These are phyloP conservation scores for Craspedostauros australis DNA, from an alignment of 108 stramenopile species.

Conservation along the genomic window DNA sequence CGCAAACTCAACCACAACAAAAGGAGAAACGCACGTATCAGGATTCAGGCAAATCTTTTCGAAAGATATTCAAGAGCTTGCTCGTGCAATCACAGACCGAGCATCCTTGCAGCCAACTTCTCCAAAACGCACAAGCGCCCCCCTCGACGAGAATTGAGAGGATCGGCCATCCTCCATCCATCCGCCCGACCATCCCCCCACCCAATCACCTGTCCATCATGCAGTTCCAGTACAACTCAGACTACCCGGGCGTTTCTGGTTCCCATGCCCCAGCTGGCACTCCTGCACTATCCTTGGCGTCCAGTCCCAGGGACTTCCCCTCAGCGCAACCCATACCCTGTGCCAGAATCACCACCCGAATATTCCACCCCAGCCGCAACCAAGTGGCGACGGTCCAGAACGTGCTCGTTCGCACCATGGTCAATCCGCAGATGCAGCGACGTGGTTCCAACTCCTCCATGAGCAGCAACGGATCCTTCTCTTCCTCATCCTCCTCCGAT, in stretches of 20 bases:
- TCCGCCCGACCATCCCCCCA: no score
- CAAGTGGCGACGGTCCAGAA: conserved; percentile 61
- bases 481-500: conserved; percentile 3
- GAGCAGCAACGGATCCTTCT: conserved; percentile 2
- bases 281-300: conserved; percentile 21
- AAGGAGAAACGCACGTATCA: no score
- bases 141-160: no score
- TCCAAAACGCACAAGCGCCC: no score
- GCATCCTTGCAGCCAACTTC: no score
- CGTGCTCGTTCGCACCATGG: conserved; percentile 53
- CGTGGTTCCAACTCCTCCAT: background rate
- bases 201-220: no score
- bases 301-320: conserved; percentile 50
- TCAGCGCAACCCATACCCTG: conserved; percentile 52
- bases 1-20: no score
- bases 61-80: no score
- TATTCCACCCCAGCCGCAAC: conserved; percentile 42
- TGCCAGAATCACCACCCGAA: conserved; percentile 67
- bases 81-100: no score
- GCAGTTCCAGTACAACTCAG: conserved; percentile 80
- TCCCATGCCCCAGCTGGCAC: conserved; percentile 11
- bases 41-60: no score
- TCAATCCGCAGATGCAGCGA: background rate
- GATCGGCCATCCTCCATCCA: no score
- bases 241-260: conserved; percentile 42